Base-by-base conservation (phyloP, 306 rosid species). In the Cicer chorassanicum region DNA sequence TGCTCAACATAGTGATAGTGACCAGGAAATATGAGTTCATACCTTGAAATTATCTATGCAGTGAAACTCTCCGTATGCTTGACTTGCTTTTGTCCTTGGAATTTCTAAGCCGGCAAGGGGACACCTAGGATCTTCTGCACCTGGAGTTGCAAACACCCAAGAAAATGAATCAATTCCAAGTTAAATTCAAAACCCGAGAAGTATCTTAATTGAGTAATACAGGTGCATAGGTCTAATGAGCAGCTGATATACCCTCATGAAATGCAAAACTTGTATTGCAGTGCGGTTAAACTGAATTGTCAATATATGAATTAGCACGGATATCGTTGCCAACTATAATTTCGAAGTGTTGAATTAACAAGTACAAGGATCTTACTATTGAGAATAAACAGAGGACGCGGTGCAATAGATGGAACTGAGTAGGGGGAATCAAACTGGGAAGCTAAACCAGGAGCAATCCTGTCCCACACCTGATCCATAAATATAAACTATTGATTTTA, bases 381-480 rank as follows among this genome's bases (percentile, higher is more conserved):
- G 55, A 94, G 24, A 63, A 94, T 86, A 84, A 94, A 86, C 74
- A 87, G 82, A 70, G 96, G 97, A 40, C 90, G 96, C n/a, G 92
- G 92, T 55, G 97, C 91, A 63, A 88, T 86, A 46, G 83, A 79
- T 45, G 89, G 89, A 82, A 94, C 65, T 36, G 99, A 57, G 88
- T 76, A 76, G 39, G 91, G 90, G 18, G 96, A 78, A 78, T 87
- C 97, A 71, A 91, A 94, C 73, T 86, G 76, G 66, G 94, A 82
- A 74, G 87, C 92, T 48, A 94, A 78, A 80, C 97, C 97, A 39
- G 99, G 99, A 82, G 95, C 96, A 75, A 94, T 92, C 85, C 86
- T 81, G 65, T 92, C 93, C 99, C 96, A 92, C 44, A 94, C 99
- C 99, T 94, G 88, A 60, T 61, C 19, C 77, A 77, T 78, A 65